phyloP scores from a whole-genome alignment of 805 yeast species.

The Danielia oregonensis region DNA sequence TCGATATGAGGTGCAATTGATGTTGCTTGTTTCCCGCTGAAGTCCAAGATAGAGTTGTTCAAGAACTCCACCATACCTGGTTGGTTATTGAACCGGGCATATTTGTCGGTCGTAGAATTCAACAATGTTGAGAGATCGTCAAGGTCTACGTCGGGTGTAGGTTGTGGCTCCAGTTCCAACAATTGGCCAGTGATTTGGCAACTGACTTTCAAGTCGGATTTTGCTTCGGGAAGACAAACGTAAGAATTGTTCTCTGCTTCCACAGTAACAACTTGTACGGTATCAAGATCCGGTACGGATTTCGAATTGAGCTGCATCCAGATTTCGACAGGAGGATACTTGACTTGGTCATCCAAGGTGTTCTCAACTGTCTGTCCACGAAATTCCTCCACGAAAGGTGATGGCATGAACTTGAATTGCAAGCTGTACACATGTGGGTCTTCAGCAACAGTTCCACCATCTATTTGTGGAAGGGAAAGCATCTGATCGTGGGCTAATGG shows the following conservation, averaged over 20 bases:
- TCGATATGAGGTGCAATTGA: constrained; percentile 38
- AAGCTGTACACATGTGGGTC: constrained; percentile 31
- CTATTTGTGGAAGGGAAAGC: constrained; percentile 19
- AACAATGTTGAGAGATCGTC: constrained; percentile 1
- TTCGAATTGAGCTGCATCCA: constrained; percentile 46
- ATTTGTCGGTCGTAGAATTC: constrained; percentile 20
- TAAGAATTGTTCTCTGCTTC: constrained; percentile 42
- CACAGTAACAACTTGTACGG: constrained; percentile 41
- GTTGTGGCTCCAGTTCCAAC: constrained; percentile 13
- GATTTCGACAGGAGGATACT: constrained; percentile 53
- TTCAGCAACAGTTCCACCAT: constrained; percentile 8
- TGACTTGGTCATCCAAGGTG: constrained; percentile 17
- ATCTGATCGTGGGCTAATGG: constrained; percentile 30
- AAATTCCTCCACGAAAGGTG: constrained; percentile 28
- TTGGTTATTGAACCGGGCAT: constrained; percentile 30
- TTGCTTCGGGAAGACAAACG: constrained; percentile 39
- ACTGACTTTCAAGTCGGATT: constrained; percentile 44
- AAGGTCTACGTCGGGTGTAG: not conserved
- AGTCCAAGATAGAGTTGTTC: constrained; percentile 32
- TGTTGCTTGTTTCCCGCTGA: constrained; percentile 33
- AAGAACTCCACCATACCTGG: constrained; percentile 43
- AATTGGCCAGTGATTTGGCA: constrained; percentile 36
- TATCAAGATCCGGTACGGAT: constrained; percentile 33
- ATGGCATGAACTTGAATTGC: constrained; percentile 46
- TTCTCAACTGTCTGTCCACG: constrained; percentile 3